These are phyloP conservation scores for Phytophthora pluvialis DNA, from an alignment of 352 stramenopile genomes.

Conservation along the genomic window DNA sequence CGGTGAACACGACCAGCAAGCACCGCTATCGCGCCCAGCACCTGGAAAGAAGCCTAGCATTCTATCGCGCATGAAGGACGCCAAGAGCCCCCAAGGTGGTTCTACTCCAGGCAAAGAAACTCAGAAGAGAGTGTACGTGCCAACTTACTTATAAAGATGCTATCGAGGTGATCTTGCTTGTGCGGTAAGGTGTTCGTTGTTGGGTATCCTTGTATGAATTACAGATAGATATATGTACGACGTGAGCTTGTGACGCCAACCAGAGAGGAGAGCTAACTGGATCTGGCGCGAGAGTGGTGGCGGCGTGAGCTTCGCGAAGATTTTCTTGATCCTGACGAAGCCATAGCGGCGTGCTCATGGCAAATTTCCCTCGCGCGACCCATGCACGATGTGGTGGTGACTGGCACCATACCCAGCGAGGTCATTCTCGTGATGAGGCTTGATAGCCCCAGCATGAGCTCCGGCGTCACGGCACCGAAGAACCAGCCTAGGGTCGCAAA, in stretches of 20 bases:
- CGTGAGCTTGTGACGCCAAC: not conserved
- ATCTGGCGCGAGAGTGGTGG: conserved; percentile 41
- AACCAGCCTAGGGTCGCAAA: conserved; percentile 53
- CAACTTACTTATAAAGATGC: conserved; percentile 28
- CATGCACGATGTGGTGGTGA: conserved; percentile 75
- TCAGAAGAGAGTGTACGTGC: conserved; percentile 33
- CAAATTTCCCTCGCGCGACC: conserved; percentile 42
- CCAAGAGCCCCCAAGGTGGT: conserved; percentile 5
- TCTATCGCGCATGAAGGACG: conserved; percentile 27
- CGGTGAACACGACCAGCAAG: not conserved
- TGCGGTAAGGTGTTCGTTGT: not conserved
- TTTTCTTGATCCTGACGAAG: conserved; percentile 15
- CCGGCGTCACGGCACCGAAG: conserved; percentile 41
- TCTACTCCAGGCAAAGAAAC: not conserved
- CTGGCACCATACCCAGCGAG: conserved; percentile 74
- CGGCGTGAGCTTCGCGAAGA: conserved; percentile 31
- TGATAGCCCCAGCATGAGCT: conserved; percentile 63
- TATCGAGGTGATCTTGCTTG: conserved; percentile 7
- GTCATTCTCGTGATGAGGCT: conserved; percentile 76
- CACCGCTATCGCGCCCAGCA: conserved; percentile 4
- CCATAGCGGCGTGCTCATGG: conserved; percentile 24
- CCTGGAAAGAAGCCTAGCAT: conserved; percentile 19
- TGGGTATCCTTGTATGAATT: conserved; percentile 9
- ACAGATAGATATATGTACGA: conserved; percentile 9
- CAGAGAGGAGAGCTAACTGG: conserved; percentile 17